Conservation (phyloP, 1,139 yeast genomes). For the Protomyces pachydermus region DNA sequence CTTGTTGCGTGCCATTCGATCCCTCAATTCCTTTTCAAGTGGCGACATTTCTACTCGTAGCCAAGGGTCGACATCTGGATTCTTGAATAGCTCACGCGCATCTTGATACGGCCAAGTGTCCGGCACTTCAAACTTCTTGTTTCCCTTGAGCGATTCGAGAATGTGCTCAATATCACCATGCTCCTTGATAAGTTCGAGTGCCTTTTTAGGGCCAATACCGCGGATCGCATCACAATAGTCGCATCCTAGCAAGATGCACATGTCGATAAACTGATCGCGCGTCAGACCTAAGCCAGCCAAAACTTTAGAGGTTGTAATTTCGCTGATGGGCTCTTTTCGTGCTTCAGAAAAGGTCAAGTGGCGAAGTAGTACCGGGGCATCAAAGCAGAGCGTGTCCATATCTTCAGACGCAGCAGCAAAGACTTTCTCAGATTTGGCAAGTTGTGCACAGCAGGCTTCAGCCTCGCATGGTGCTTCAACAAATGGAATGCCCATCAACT, state of each 20-base stretch:
- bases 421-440: slow-evolving; percentile 70
- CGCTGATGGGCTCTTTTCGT: slow-evolving; percentile 85
- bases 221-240: slow-evolving; percentile 93
- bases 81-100: slow-evolving; percentile 73
- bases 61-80: slow-evolving; percentile 60
- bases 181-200: slow-evolving; percentile 78
- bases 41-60: slow-evolving; percentile 17
- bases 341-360: slow-evolving; percentile 93
- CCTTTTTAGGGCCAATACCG: slow-evolving; percentile 96
- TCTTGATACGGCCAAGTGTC: slow-evolving; percentile 92
- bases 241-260: slow-evolving; percentile 90
- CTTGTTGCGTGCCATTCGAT: slow-evolving; percentile 15
- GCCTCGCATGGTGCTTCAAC: slow-evolving; percentile 97
- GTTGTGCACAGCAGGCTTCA: slow-evolving; percentile 94
- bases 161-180: slow-evolving; percentile 75
- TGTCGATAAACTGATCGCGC: slow-evolving; percentile 71
- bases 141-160: slow-evolving; percentile 38
- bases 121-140: slow-evolving; percentile 61
- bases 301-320: slow-evolving; percentile 63
- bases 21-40: slow-evolving; percentile 10
- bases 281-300: slow-evolving; percentile 71
- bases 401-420: slow-evolving; percentile 98
- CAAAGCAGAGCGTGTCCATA: slow-evolving; percentile 95
- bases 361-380: slow-evolving; percentile 74
- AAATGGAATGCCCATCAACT: slow-evolving; percentile 90